Evolutionary conservation across 1,139 yeast genomes (phyloP), one percentile per base, ranked within the genome.

Genomic region (Blastobotrys niveus): DNA sequence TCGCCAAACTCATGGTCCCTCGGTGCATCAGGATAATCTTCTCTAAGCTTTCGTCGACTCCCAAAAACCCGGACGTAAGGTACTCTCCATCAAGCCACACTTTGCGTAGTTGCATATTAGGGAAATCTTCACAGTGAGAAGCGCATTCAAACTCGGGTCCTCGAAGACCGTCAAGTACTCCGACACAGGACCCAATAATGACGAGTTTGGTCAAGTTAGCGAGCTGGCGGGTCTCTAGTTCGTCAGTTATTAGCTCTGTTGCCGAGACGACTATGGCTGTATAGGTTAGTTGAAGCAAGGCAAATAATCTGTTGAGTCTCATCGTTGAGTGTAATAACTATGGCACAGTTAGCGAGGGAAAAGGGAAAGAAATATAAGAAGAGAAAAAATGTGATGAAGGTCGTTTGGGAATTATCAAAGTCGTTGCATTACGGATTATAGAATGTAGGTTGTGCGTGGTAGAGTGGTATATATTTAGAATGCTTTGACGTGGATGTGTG

Each of bases 121-220:
- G 40, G 24, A 34, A 41, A 14, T 41, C 35, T 7, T 34, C 7
- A 20, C 44, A 41, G 17, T 34, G 25, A 4, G 43, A 32, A n/a
- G 44, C 39, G 20, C 44, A 41, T 18, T 34, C 36, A 20, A 34
- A 41, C n/a, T 34, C 39, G 4, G 44, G 44, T 7, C 44, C 44
- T 5, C 15, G 20, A 10, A 41, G 36, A 2, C 44, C 44, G 14
- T 29, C 24, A 3, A 41, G 14, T 10, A 41, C 40, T 14, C 44
- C 44, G 10, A 41, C 35, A 15, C 44, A 41, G 15, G 44, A 41
- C 10, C 40, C 29, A 14, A 41, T 41, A 18, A 31, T 35, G 14
- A 35, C 44, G 17, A 41, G 34, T 25, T 34, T 33, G 33, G 43
- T 40, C 30, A 40, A 6, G 27, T 33, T 26, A 15, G 17, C 20